Conservation (phyloP, 768 basidiomycete genomes). For the Collybiopsis luxurians region DNA sequence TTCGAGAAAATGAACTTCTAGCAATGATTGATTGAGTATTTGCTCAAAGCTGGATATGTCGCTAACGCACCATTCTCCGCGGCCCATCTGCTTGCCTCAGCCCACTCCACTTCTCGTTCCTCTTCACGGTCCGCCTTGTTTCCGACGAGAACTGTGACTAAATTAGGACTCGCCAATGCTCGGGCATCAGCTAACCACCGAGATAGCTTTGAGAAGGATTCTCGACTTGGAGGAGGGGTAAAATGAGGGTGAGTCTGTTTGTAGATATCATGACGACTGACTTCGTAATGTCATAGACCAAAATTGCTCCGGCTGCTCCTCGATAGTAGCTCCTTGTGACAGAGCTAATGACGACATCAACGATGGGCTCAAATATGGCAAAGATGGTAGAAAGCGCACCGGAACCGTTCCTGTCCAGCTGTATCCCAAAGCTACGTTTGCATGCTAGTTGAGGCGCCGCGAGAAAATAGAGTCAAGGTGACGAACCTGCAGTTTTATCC, state of each 20-base stretch:
- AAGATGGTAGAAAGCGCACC: conserved; percentile 40
- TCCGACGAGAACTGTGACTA: conserved; percentile 88
- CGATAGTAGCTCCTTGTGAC: conserved; percentile 96
- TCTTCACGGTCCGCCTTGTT: conserved; percentile 96
- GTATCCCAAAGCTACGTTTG: conserved; percentile 88
- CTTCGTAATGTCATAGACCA: conserved; percentile 95
- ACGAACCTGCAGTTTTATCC: conserved; percentile 90
- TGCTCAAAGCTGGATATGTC: not conserved
- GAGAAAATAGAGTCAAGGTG: conserved; percentile 4
- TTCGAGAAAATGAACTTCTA: conserved; percentile 93
- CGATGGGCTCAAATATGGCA: not conserved
- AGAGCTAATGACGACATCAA: conserved; percentile 45
- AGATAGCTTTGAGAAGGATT: conserved; percentile 79
- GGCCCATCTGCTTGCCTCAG: conserved; percentile 94
- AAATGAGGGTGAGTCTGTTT: conserved; percentile 8
- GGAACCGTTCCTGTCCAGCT: conserved; percentile 93
- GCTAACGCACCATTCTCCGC: conserved; percentile 78
- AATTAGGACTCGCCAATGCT: conserved; percentile 87
- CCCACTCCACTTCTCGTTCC: conserved; percentile 92
- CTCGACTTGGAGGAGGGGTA: conserved; percentile 53
- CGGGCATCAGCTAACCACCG: conserved; percentile 93
- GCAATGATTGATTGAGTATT: not conserved
- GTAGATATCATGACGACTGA: conserved; percentile 27
- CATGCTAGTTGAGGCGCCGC: conserved; percentile 13
- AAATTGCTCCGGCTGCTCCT: conserved; percentile 87